A percentile compares a stretch with the other conserved stretches of the same genome.
phyloP scores from a whole-genome alignment of 1,284 basidiomycete species.

The Moniliella sp. region DNA sequence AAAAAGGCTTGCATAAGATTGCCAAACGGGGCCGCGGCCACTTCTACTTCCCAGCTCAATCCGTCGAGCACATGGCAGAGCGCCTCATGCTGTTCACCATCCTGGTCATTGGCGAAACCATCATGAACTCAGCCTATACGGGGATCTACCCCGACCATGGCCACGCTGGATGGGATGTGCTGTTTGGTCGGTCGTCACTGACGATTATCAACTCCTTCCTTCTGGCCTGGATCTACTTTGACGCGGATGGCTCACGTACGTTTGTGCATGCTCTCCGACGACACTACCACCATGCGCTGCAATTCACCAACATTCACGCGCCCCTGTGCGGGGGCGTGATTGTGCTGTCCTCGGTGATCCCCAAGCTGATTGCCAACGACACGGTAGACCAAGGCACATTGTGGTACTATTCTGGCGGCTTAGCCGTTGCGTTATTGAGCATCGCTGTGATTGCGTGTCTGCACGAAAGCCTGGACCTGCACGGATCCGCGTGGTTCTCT shows the following conservation, averaged over 20 bases:
- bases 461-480: conserved; percentile 18
- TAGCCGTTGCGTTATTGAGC: conserved; percentile 9
- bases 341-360: conserved; percentile 11
- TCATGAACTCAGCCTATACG: conserved; percentile 7
- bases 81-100: conserved; percentile 20
- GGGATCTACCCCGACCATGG: no score
- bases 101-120: conserved; percentile 22
- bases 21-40: conserved; percentile 11
- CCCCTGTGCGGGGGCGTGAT: conserved; percentile 24
- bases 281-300: conserved; percentile 20
- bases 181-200: conserved; percentile 18
- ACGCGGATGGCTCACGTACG: conserved; percentile 16
- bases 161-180: conserved; percentile 1
- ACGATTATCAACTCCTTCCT: conserved; percentile 19
- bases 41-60: conserved; percentile 19
- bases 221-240: conserved; percentile 24
- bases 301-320: conserved; percentile 25
- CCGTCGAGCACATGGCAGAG: conserved; percentile 18
- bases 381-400: conserved; percentile 9
- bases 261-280: conserved; percentile 30
- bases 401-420: conserved; percentile 23
- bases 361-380: conserved; percentile 7
- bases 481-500: conserved; percentile 12
- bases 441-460: conserved; percentile 18
- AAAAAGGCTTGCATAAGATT: conserved; percentile 10